These are phyloP conservation scores for Globisporangium recalcitrans DNA, from an alignment of 352 stramenopile genomes.

Conservation along the genomic window DNA sequence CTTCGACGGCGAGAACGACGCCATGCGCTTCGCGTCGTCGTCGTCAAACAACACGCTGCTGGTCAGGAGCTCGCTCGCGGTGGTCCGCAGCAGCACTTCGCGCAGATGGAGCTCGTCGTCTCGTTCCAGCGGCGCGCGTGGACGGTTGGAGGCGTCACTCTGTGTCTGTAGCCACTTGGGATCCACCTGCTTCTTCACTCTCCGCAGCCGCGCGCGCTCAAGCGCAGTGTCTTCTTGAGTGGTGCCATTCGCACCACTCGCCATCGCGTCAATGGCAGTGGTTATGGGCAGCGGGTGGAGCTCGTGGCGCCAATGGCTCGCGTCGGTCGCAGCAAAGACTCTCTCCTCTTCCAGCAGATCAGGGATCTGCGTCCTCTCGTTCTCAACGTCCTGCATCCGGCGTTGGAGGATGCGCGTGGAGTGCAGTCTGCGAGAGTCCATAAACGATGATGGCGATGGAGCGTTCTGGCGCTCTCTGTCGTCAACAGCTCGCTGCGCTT, in stretches of 20 bases:
- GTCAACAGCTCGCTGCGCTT: neutral
- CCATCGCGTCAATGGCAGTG: neutral
- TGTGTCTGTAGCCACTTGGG: constrained; percentile 51
- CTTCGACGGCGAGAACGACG: constrained; percentile 20
- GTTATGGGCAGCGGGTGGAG: constrained; percentile 10
- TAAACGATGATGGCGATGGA: neutral
- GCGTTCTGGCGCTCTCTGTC: neutral
- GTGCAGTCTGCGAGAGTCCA: constrained; percentile 26
- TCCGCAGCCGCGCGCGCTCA: constrained; percentile 41
- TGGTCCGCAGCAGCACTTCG: constrained; percentile 37
- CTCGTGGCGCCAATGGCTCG: constrained; percentile 24
- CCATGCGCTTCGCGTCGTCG: constrained; percentile 18
- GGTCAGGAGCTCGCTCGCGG: constrained; percentile 29
- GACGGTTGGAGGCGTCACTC: constrained; percentile 48
- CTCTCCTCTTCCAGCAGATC: constrained; percentile 35
- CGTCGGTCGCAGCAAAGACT: constrained; percentile 48
- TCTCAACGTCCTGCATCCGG: constrained; percentile 21
- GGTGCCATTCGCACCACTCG: constrained; percentile 13
- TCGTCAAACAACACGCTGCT: constrained; percentile 43
- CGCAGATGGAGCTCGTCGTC: constrained; percentile 43
- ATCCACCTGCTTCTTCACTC: constrained; percentile 65
- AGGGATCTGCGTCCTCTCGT: neutral
- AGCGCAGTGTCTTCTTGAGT: constrained; percentile 25
- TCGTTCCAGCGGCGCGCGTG: constrained; percentile 37
- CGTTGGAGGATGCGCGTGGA: constrained; percentile 37